phyloP scores from a whole-genome alignment of 768 basidiomycete species.

The Sarcodon sp. region DNA sequence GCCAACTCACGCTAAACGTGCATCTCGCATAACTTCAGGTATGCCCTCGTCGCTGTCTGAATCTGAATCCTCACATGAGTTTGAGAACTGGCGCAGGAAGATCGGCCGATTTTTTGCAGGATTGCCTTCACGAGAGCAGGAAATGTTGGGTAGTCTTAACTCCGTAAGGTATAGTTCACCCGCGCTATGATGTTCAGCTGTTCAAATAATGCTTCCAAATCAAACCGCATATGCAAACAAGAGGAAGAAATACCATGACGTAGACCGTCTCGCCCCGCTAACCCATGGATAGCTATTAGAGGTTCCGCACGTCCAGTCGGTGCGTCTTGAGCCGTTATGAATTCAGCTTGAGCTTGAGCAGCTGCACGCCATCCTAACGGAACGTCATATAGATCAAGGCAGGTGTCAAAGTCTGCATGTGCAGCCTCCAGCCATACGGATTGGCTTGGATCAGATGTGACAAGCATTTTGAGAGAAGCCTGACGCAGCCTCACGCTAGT shows the following conservation, averaged over 20 bases:
- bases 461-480: conserved; percentile 35
- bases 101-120: too few relatives aligned
- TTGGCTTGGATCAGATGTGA: conserved; percentile 23
- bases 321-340: conserved; percentile 59
- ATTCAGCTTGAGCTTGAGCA: conserved; percentile 45
- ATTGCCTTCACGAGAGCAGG: too few relatives aligned
- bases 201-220: too few relatives aligned
- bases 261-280: background rate
- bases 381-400: conserved; percentile 58
- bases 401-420: conserved; percentile 34
- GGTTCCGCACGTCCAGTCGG: conserved; percentile 48
- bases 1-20: conserved; percentile 48
- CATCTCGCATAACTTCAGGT: conserved; percentile 59
- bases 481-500: conserved; percentile 46
- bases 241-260: too few relatives aligned
- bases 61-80: conserved; percentile 5
- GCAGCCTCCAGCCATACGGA: conserved; percentile 60
- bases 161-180: background rate
- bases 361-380: conserved; percentile 40
- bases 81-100: too few relatives aligned
- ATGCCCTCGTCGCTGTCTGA: conserved; percentile 60
- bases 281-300: conserved; percentile 15
- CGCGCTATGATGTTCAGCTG: too few relatives aligned
- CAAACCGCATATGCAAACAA: too few relatives aligned
- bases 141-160: background rate